These are phyloP conservation scores for Cynara cardunculus DNA, from an alignment of 129 eudicot species.

Conservation along the genomic window DNA sequence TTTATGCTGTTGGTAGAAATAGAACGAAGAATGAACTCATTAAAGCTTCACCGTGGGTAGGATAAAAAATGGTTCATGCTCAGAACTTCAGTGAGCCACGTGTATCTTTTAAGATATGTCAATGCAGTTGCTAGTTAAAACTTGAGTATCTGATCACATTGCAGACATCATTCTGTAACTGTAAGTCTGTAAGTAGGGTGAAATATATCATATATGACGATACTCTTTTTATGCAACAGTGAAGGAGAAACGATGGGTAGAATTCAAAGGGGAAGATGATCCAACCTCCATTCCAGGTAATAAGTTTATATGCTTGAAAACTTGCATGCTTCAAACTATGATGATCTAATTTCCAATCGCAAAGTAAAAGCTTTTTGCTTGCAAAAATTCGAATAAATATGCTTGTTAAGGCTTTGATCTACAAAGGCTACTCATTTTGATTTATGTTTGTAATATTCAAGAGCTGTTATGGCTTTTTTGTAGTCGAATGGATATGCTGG, in stretches of 20 bases:
- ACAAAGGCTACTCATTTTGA: background rate
- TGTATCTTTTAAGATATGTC: background rate
- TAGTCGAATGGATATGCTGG: slow-evolving; percentile 99
- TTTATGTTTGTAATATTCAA: slow-evolving; percentile 16
- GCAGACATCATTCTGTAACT: background rate
- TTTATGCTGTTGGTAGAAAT: background rate
- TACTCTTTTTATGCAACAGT: slow-evolving; percentile 45
- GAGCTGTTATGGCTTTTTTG: slow-evolving; percentile 11
- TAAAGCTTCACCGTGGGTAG: background rate
- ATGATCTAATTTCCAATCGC: background rate
- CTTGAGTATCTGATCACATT: background rate
- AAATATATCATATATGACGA: background rate
- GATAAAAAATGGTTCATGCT: background rate
- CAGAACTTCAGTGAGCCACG: background rate
- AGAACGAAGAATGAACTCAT: background rate
- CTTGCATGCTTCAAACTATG: background rate
- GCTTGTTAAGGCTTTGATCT: background rate
- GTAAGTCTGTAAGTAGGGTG: background rate
- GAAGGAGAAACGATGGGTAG: slow-evolving; percentile 95
- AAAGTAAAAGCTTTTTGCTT: background rate
- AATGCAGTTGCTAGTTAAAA: background rate
- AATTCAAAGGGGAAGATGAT: slow-evolving; percentile 83
- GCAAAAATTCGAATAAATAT: background rate
- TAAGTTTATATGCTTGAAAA: slow-evolving; percentile 7
- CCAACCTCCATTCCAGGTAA: slow-evolving; percentile 90